Conservation (phyloP, 331 rosid genomes). For the Dryas integrifolia region DNA sequence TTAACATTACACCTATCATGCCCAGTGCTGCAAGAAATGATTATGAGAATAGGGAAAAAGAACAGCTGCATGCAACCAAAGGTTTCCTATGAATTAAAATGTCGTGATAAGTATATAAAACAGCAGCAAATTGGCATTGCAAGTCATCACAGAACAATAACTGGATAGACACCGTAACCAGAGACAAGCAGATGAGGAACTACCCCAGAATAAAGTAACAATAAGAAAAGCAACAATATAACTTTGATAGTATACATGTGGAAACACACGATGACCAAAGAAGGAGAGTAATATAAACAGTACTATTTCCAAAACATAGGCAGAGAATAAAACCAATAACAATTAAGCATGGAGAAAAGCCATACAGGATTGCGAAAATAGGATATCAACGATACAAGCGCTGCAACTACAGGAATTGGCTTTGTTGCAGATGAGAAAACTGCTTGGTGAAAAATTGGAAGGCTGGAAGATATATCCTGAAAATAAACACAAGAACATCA, state of each 20-base stretch:
- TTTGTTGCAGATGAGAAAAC: constrained; percentile 58
- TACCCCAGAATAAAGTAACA: neutral
- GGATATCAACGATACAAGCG: constrained; percentile 67
- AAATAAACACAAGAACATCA: constrained; percentile 34
- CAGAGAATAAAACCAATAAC: neutral
- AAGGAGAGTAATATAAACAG: neutral
- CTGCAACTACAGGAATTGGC: constrained; percentile 64
- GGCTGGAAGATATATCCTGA: constrained; percentile 65
- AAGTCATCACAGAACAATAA: neutral
- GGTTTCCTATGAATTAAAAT: constrained; percentile 2
- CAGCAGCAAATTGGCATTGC: neutral
- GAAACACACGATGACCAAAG: neutral
- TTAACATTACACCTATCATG: neutral
- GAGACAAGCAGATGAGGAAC: neutral
- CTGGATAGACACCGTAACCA: neutral
- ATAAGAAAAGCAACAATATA: neutral
- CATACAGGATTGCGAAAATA: constrained; percentile 73
- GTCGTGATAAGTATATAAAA: neutral
- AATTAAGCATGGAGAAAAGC: constrained; percentile 32
- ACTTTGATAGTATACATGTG: neutral
- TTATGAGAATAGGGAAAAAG: neutral
- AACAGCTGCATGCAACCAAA: neutral
- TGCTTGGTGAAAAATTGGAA: constrained; percentile 73
- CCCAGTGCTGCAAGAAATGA: neutral
- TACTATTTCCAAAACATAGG: neutral